These are phyloP conservation scores for Botrytis byssoidea DNA, from an alignment of 2,329 filamentous ascomycete genomes.

Conservation along the genomic window DNA sequence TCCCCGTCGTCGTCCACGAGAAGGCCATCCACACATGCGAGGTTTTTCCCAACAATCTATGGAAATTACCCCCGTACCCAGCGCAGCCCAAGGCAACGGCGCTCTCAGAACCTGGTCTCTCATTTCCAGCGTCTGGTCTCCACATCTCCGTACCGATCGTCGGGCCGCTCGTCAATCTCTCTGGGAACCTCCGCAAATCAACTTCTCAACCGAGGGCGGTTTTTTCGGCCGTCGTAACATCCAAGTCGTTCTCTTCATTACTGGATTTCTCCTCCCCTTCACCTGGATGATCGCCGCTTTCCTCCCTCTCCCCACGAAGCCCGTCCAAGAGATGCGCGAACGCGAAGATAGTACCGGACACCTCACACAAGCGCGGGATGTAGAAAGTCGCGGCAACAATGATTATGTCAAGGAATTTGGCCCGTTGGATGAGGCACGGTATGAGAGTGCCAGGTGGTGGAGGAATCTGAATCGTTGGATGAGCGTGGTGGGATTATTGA, in stretches of 20 bases:
- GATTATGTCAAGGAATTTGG: constrained; percentile 35
- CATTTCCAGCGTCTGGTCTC: constrained; percentile 69
- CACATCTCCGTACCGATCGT: constrained; percentile 66
- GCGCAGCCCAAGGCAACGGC: constrained; percentile 23
- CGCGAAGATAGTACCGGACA: constrained; percentile 39
- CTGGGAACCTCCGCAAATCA: constrained; percentile 72
- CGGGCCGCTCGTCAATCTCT: constrained; percentile 57
- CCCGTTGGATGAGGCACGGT: constrained; percentile 38
- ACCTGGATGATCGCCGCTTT: constrained; percentile 80
- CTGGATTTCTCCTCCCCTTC: constrained; percentile 76
- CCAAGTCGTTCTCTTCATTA: constrained; percentile 71
- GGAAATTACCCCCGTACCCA: constrained; percentile 44
- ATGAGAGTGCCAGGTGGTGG: constrained; percentile 63
- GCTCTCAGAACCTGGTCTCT: constrained; percentile 46
- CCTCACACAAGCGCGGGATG: not conserved
- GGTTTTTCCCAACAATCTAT: constrained; percentile 42
- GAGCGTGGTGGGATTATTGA: constrained; percentile 54
- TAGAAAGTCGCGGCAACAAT: constrained; percentile 21
- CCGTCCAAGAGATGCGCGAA: constrained; percentile 53
- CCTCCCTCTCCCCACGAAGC: constrained; percentile 65
- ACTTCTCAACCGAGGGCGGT: constrained; percentile 60
- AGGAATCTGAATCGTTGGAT: constrained; percentile 61
- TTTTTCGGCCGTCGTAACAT: constrained; percentile 66
- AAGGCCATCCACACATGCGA: constrained; percentile 35
- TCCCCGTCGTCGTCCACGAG: constrained; percentile 47